Conservation (phyloP, 208 protist genomes). For the Crithidia mellificae region DNA sequence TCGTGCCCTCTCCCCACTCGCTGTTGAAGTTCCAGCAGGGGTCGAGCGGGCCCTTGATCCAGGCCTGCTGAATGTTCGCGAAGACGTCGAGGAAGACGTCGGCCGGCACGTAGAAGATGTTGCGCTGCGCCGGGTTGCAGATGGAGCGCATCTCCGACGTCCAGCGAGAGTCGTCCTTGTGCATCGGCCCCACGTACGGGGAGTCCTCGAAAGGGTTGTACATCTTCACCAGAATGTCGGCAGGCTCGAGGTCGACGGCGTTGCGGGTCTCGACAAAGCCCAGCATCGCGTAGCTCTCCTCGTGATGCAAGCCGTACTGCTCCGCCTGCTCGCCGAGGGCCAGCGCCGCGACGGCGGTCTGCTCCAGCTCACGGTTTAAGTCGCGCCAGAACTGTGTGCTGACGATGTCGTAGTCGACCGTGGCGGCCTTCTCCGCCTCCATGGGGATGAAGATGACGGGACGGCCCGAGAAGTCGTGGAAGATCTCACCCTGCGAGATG, state of each 20-base stretch:
- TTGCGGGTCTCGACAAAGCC: too few relatives aligned
- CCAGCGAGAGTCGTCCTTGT: constrained; percentile 54
- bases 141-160: constrained; percentile 41
- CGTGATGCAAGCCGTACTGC: constrained; percentile 50
- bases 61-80: constrained; percentile 49
- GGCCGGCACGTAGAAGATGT: constrained; percentile 71
- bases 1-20: constrained; percentile 67
- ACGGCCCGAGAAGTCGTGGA: constrained; percentile 72
- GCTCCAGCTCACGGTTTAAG: constrained; percentile 23
- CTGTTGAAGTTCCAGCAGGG: constrained; percentile 67
- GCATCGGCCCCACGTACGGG: constrained; percentile 69
- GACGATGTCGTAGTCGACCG: constrained; percentile 46
- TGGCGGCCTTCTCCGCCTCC: constrained; percentile 36
- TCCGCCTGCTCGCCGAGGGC: constrained; percentile 35
- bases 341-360: constrained; percentile 39
- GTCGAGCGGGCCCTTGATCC: constrained; percentile 38
- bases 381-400: constrained; percentile 49
- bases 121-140: constrained; percentile 43
- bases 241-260: constrained; percentile 36
- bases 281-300: constrained; percentile 65
- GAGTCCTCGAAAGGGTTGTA: constrained; percentile 74
- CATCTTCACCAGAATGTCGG: constrained; percentile 66
- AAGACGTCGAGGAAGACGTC: constrained; percentile 55
- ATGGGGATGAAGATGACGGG: constrained; percentile 44
- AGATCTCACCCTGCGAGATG: constrained; percentile 56